Conservation (phyloP, 2,329 filamentous ascomycete species). For the Phaeoacremonium minimum region DNA sequence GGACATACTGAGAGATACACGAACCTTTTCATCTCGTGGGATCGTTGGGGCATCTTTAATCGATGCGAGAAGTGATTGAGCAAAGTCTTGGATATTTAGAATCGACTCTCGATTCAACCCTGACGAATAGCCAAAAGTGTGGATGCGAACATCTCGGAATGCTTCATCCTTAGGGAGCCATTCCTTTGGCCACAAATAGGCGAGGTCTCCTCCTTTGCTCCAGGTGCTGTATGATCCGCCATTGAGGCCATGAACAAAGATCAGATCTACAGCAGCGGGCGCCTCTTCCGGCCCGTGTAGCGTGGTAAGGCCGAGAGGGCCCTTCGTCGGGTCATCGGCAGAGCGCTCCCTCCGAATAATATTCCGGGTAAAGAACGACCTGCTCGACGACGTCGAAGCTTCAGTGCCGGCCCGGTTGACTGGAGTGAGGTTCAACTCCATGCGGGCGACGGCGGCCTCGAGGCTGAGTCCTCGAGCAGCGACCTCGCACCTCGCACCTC, state of each 20-base stretch:
- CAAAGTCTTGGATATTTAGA: slow-evolving; percentile 25
- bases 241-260: slow-evolving; percentile 34
- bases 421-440: too few relatives aligned
- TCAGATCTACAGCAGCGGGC: slow-evolving; percentile 15
- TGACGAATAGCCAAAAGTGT: slow-evolving; percentile 22
- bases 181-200: slow-evolving; percentile 24
- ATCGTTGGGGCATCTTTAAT: slow-evolving; percentile 21
- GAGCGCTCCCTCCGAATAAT: neutral
- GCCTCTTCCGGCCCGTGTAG: slow-evolving; percentile 10
- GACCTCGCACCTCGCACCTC: too few relatives aligned
- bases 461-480: too few relatives aligned
- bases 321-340: slow-evolving; percentile 8
- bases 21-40: slow-evolving; percentile 8
- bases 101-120: slow-evolving; percentile 12
- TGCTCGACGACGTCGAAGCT: neutral
- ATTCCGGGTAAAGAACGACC: slow-evolving; percentile 5
- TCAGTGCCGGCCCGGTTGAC: too few relatives aligned
- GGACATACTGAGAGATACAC: too few relatives aligned
- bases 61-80: slow-evolving; percentile 19
- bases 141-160: slow-evolving; percentile 24
- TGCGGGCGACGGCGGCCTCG: too few relatives aligned
- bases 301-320: slow-evolving; percentile 17
- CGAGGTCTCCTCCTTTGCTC: slow-evolving; percentile 15
- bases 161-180: slow-evolving; percentile 25
- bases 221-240: slow-evolving; percentile 29